Base-by-base conservation (phyloP, 495 filamentous ascomycete genomes). In the Xylaria longipes region DNA sequence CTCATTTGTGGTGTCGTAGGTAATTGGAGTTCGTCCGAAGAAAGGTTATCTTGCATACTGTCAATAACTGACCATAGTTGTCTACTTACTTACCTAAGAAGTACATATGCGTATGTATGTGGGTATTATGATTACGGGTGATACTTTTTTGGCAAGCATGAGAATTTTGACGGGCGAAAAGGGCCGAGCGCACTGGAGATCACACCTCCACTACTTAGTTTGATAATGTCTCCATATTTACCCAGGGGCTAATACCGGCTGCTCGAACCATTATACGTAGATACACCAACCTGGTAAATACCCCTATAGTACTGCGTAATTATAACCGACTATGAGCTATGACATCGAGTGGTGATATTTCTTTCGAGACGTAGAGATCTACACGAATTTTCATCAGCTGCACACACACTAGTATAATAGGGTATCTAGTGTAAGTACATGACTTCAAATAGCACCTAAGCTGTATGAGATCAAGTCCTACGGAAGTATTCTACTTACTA, bases 181-280 rank as follows among this genome's bases (percentile, higher is more conserved):
- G 60, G 60, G 12, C 60, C 60, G 35, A 63, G 60, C 60, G 60
- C 29, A 15, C 35, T 9, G 35, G 60, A 43, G 60, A 63, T 43
- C 57, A 39, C 31, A 60, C 31, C 27, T 60, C 57, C 54, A 58
- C 33, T 9, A 54, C 56, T 20, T 60, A 35, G 31, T 35, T 60
- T 33, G 29, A 37, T 60, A 20, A 37, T 60, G 31, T 20, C 54
- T 31, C 56, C 56, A 60, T 60, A 60, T 60, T 60, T 60, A 60
- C 57, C 57, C 57, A 37, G 57, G 57, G 31, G 22, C 33, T 60
- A 37, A 58, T 58, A 33, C 52, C 15, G 20, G 31, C n/a, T 35
- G 15, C 29, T 58, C 9, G 17, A 35, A 33, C 29, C 35, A 58
- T 12, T n/a, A n/a, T n/a, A n/a, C n/a, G n/a, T n/a, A n/a, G n/a